Base-by-base conservation (phyloP, 768 basidiomycete genomes). In the Kwoniella pini region DNA sequence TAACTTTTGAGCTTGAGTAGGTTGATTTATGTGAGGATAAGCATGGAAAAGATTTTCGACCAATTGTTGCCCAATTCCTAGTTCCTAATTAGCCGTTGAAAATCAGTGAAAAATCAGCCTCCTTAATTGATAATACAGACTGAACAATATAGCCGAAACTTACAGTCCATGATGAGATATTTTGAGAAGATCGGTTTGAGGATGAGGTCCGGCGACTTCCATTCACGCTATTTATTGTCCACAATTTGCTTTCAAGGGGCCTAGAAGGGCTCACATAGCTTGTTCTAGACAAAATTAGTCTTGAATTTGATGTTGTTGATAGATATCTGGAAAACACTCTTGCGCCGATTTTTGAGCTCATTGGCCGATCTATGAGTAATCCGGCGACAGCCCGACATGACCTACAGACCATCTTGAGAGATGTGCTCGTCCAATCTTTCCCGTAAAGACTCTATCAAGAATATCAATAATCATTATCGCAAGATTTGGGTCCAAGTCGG, bases 1-100 rank as follows among this genome's bases (percentile, higher is more conserved):
- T 9, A 59, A 19, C 19, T 39, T 33, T 40, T 66, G 64, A 24
- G 64, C 64, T n/a, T 54, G 45, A 5, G 64, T 66, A 24, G 64
- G 64, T 12, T 24, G 40, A 3, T n/a, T 15, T 27, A 66, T 62
- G 49, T 62, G 55, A 0, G 64, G 64, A 30, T 48, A 66, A n/a
- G 28, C 21, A 13, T 15, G 13, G 26, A 44, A 19, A 2, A 59
- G 28, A 17, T 22, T n/a, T 7, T 59, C 49, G 10, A 40, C 50
- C 13, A 59, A n/a, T 4, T 39, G 40, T 1, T 2, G 38, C 2
- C 40, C 24, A 1, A 53, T 44, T 19, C 57, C 57, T 22, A 53
- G 9, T 27, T 51, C 31, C 57, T 59, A 50, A n/a, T n/a, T n/a
- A n/a, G n/a, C n/a, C n/a, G n/a, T n/a, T n/a, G n/a, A n/a, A n/a